Percentiles rank a stretch among this genome's conserved stretches.
phyloP scores from a whole-genome alignment of 2,329 filamentous ascomycete genomes.

The Dichotomopilus funicola region DNA sequence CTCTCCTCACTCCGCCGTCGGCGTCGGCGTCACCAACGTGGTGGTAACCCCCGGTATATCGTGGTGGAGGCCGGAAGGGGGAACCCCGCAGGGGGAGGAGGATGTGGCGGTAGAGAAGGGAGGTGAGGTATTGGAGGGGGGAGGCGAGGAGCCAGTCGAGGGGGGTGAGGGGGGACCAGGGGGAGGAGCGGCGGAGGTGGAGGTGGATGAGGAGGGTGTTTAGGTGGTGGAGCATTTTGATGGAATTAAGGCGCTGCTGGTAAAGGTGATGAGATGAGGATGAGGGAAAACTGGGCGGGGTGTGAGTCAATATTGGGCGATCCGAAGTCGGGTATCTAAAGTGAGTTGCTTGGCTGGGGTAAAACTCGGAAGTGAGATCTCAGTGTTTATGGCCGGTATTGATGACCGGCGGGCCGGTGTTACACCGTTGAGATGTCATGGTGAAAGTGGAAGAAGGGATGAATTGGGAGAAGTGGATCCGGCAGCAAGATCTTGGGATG shows the following conservation, averaged over 20 bases:
- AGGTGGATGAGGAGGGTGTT: conserved; percentile 34
- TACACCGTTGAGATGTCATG: too few relatives aligned
- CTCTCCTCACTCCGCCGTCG: conserved; percentile 19
- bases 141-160: conserved; percentile 61
- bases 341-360: too few relatives aligned
- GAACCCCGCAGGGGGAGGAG: conserved; percentile 62
- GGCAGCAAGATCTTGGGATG: too few relatives aligned
- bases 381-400: too few relatives aligned
- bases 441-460: too few relatives aligned
- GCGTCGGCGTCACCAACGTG: not conserved
- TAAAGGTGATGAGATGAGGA: not conserved
- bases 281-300: not conserved
- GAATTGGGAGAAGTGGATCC: too few relatives aligned
- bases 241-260: not conserved
- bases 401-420: too few relatives aligned
- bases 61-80: conserved; percentile 50
- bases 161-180: conserved; percentile 46
- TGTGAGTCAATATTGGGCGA: too few relatives aligned
- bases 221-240: conserved; percentile 1
- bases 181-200: conserved; percentile 41
- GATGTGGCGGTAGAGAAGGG: conserved; percentile 52
- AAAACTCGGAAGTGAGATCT: too few relatives aligned
- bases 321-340: too few relatives aligned
- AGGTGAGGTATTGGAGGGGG: conserved; percentile 58
- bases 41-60: not conserved